Evolutionary conservation across 495 filamentous ascomycete species (phyloP), one percentile per base, ranked within the genome.

Genomic region (Daldinia vernicosa): DNA sequence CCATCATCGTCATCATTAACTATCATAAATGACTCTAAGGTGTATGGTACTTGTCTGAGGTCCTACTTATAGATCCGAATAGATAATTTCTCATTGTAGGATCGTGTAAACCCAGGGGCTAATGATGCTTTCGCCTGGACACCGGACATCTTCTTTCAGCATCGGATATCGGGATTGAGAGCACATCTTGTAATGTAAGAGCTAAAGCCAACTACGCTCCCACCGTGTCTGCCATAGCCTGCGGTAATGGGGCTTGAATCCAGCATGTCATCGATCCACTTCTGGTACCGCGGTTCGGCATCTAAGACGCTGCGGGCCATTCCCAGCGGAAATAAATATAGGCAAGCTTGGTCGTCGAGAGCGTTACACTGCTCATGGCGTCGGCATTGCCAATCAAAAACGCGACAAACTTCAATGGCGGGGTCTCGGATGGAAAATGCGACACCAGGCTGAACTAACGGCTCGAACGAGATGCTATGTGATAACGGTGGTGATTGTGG

Each of bases 271-370:
- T 71, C 60, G 0, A 74, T 70, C 72, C 72, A 74, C 6, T 47
- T 17, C n/a, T 37, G 59, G 4, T 17, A 63, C 2, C 66, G 56
- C 27, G 64, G 57, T 7, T 74, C 68, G 7, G 33, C 22, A 65
- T 66, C 60, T 11, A 74, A 52, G 9, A 66, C 72, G 26, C 54
- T 62, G n/a, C 68, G 60, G 24, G 72, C 72, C 64, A 74, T 71
- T 4, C 72, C 72, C 3, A 74, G 14, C 4, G 72, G 72, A 14
- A 74, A 69, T n/a, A 74, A 37, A 35, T 71, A 74, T 17, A 74
- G 15, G 39, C 72, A 74, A 33, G 56, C 68, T 45, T 74, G 72
- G 32, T 74, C 60, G 22, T 24, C 37, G 30, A 45, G 63, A 27
- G 12, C 32, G 6, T 45, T 28, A 51, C 67, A 45, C n/a, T 68